Evolutionary conservation across 768 basidiomycete species (phyloP).

Genomic region (Tulasnella sp.): DNA sequence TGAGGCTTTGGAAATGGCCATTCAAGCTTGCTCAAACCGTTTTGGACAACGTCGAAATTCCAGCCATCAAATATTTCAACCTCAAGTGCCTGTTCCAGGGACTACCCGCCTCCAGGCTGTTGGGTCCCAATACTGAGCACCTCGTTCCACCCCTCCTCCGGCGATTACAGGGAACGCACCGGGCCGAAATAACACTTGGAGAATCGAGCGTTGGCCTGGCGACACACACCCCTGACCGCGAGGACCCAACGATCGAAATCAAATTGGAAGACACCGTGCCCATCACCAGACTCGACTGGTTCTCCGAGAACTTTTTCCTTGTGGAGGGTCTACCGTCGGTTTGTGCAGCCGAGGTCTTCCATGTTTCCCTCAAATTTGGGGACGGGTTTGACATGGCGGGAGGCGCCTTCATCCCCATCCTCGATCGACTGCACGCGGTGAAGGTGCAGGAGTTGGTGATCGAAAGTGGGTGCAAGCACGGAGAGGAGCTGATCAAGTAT

Average conservation of each 20-base stretch:
- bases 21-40: neutral
- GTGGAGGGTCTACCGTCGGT: too few relatives aligned
- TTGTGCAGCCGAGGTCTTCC: too few relatives aligned
- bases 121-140: neutral
- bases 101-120: neutral
- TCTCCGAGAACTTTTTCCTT: too few relatives aligned
- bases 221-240: neutral
- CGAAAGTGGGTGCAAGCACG: too few relatives aligned
- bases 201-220: neutral
- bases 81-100: neutral
- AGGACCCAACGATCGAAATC: neutral
- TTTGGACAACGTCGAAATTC: neutral
- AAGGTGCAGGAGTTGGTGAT: too few relatives aligned
- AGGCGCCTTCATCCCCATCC: too few relatives aligned
- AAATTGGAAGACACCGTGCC: neutral
- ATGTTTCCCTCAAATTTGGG: too few relatives aligned
- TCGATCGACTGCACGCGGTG: too few relatives aligned
- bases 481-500: too few relatives aligned
- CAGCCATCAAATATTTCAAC: neutral
- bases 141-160: neutral
- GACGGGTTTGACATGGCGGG: too few relatives aligned
- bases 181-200: neutral
- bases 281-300: neutral
- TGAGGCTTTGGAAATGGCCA: neutral
- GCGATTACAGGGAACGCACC: neutral